phyloP scores from a whole-genome alignment of 441 rosid genomes.

The Rhodomyrtus psidioides region DNA sequence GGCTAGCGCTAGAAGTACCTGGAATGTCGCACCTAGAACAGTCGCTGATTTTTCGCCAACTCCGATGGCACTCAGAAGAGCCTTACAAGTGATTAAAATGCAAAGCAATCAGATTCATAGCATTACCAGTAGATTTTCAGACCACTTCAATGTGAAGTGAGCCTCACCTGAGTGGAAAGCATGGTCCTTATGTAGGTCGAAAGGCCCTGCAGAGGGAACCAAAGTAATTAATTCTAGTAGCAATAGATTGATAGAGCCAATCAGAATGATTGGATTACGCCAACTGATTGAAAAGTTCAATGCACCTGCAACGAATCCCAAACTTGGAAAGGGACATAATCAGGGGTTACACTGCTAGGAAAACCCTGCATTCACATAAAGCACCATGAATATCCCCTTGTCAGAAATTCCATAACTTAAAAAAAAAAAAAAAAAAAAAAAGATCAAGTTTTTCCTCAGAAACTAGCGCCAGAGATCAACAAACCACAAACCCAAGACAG shows the following conservation, averaged over 20 bases:
- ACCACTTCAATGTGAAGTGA: slow-evolving; percentile 4
- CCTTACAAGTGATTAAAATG: slow-evolving; percentile 28
- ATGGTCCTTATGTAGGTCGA: slow-evolving; percentile 88
- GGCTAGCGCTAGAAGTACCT: slow-evolving; percentile 28
- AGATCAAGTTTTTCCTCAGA: background rate
- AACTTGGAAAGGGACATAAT: slow-evolving; percentile 79
- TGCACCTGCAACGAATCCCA: slow-evolving; percentile 95
- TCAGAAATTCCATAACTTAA: background rate
- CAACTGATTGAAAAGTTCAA: background rate
- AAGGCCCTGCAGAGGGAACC: slow-evolving; percentile 45
- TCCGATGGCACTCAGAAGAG: slow-evolving; percentile 92
- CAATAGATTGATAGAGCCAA: background rate
- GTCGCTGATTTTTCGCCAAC: slow-evolving; percentile 98
- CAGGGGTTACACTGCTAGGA: slow-evolving; percentile 83
- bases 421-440: background rate
- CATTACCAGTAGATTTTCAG: background rate
- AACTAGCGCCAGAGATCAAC: background rate
- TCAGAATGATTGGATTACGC: background rate
- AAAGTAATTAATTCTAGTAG: background rate
- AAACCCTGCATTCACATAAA: slow-evolving; percentile 47
- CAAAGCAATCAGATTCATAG: background rate
- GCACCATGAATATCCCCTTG: background rate
- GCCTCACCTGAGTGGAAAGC: slow-evolving; percentile 86
- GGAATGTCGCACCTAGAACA: slow-evolving; percentile 92
- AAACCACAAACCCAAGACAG: background rate